Evolutionary conservation across 805 yeast genomes (phyloP), one percentile per base, ranked within the genome.

Genomic region (Nematodospora valgi): DNA sequence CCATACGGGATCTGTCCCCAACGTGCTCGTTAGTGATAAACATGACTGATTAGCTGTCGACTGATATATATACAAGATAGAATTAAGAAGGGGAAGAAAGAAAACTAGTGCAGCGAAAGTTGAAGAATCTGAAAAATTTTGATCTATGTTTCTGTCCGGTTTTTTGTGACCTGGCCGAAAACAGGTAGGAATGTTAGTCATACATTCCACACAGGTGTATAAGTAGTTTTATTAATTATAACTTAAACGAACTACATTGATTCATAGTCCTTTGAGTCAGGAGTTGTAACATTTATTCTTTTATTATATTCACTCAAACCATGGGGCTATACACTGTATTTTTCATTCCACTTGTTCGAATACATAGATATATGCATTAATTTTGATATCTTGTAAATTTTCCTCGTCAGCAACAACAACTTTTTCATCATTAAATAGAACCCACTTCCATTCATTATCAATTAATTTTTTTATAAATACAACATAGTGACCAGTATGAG

Each of bases 401-500:
- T 56, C 60, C 2, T 60, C 68, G 14, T 68, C 75, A 23, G 77
- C 73, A 8, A 65, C 49, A 6, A 83, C 91, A 3, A 88, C 94
- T 57, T 86, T 87, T 48, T 88, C 97, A 53, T 88, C 97, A 52
- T 88, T 88, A 62, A 78, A 89, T 27, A 88, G 63, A 2, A 82
- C 81, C 95, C 95, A 87, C 35, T 67, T 62, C 9, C 43, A 52
- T 34, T 48, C 54, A 2, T 65, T 71, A 5, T 65, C 48, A 2
- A 58, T 38, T 1, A 33, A 35, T 40, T 76, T 74, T 37, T 68
- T 72, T 21, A 85, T 65, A 49, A 83, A 88, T 1, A 81, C 85
- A 26, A 89, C 96, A 56, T 88, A 88, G 56, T 88, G 97, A 1
- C 96, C 96, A 0, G 95, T 85, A 46, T 89, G 96, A 1, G 86